Conservation (phyloP, 176 grass and related monocot genomes). For the Carex parvula region DNA sequence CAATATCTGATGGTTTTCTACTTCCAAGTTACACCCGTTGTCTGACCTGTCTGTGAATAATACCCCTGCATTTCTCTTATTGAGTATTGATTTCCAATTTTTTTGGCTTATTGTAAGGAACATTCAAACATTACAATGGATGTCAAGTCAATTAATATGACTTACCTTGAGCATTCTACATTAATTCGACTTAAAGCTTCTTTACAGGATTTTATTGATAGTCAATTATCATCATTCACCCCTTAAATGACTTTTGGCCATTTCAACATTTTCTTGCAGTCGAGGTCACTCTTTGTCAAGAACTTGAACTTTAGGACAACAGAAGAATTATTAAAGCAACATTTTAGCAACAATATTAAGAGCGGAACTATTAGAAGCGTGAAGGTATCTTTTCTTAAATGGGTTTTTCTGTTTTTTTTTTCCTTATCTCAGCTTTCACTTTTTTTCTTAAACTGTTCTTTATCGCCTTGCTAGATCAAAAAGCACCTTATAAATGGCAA, state of each 20-base stretch:
- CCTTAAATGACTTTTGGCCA: constrained; percentile 20
- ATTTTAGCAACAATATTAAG: constrained; percentile 78
- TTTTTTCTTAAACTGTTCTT: constrained; percentile 22
- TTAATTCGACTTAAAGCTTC: background rate
- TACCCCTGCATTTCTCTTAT: background rate
- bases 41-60: background rate
- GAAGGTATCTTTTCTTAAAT: constrained; percentile 51
- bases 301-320: constrained; percentile 92
- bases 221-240: constrained; percentile 19
- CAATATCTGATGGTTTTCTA: constrained; percentile 2
- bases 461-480: constrained; percentile 50
- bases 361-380: constrained; percentile 67
- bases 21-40: background rate
- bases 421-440: constrained; percentile 19
- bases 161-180: background rate
- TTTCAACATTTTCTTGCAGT: constrained; percentile 50
- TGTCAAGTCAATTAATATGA: background rate
- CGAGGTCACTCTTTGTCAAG: constrained; percentile 87
- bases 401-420: background rate
- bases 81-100: background rate
- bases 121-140: background rate
- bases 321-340: constrained; percentile 72
- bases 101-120: background rate
- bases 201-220: background rate
- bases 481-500: constrained; percentile 89